phyloP scores from a whole-genome alignment of 257 asterid genomes.

The Lantana camara region DNA sequence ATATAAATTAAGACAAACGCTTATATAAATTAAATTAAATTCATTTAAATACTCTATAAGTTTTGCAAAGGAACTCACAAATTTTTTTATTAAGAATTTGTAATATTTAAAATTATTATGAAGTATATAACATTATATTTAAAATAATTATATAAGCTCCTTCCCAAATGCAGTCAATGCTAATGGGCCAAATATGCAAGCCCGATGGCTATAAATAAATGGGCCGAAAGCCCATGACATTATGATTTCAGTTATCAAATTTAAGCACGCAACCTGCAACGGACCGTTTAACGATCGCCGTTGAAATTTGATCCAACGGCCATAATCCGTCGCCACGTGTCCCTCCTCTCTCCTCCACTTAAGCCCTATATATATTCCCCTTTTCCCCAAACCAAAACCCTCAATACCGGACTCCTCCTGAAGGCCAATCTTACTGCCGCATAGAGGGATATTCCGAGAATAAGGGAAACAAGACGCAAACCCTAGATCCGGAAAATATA shows the following conservation, averaged over 20 bases:
- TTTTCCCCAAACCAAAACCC: slow-evolving; percentile 34
- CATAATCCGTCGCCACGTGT: slow-evolving; percentile 49
- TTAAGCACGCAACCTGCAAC: slow-evolving; percentile 32
- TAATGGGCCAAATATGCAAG: neutral
- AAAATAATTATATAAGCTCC: too few species aligned
- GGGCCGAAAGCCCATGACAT: slow-evolving; percentile 13
- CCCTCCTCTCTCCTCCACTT: slow-evolving; percentile 21
- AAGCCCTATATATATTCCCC: slow-evolving; percentile 32
- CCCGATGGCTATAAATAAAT: too few species aligned
- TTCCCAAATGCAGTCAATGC: too few species aligned
- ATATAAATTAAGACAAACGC: too few species aligned
- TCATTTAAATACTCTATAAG: too few species aligned
- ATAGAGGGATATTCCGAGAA: slow-evolving; percentile 15
- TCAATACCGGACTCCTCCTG: slow-evolving; percentile 32
- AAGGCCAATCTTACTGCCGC: slow-evolving; percentile 27
- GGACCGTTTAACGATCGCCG: slow-evolving; percentile 36
- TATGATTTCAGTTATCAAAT: slow-evolving; percentile 14
- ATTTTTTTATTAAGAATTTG: too few species aligned
- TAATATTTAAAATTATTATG: too few species aligned
- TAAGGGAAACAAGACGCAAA: slow-evolving; percentile 23
- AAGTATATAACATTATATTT: too few species aligned
- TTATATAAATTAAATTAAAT: too few species aligned
- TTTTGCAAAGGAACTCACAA: too few species aligned
- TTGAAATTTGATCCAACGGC: slow-evolving; percentile 32
- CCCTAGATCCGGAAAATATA: slow-evolving; percentile 38